phyloP scores from a whole-genome alignment of 805 yeast species.

The Pichia scutulata region DNA sequence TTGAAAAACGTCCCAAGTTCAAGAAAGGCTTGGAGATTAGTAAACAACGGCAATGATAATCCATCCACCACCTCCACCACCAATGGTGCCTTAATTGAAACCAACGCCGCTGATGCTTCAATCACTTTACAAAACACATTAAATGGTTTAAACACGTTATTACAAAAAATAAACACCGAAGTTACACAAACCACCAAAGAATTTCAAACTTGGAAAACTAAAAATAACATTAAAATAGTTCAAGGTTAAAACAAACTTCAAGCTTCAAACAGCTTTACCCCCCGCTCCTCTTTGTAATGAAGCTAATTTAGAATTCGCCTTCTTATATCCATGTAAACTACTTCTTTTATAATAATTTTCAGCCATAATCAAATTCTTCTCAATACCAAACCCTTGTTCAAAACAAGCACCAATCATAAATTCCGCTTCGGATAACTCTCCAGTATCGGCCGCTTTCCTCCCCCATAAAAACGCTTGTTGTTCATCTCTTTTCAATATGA shows the following conservation, averaged over 20 bases:
- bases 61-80: not conserved
- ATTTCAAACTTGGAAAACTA: conserved; percentile 42
- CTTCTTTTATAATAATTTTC: conserved; percentile 48
- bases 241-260: conserved; percentile 11
- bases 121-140: conserved; percentile 53
- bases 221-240: conserved; percentile 43
- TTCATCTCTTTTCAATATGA: conserved; percentile 44
- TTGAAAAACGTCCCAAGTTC: conserved; percentile 41
- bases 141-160: conserved; percentile 37
- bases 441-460: conserved; percentile 50
- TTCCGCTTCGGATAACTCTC: conserved; percentile 50
- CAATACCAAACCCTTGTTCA: conserved; percentile 58
- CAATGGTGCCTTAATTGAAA: conserved; percentile 60
- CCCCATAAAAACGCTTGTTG: conserved; percentile 66
- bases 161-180: conserved; percentile 33
- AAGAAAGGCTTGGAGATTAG: conserved; percentile 85
- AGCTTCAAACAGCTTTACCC: too few relatives aligned
- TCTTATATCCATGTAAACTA: conserved; percentile 52
- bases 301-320: conserved; percentile 38
- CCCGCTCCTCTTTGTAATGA: conserved; percentile 9
- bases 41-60: conserved; percentile 50
- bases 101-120: conserved; percentile 68
- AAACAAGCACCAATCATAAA: conserved; percentile 62
- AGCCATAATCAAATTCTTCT: conserved; percentile 36
- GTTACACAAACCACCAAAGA: conserved; percentile 32